These are phyloP conservation scores for Asparagopsis taxiformis DNA, from an alignment of 31 red algal species.

Conservation along the genomic window DNA sequence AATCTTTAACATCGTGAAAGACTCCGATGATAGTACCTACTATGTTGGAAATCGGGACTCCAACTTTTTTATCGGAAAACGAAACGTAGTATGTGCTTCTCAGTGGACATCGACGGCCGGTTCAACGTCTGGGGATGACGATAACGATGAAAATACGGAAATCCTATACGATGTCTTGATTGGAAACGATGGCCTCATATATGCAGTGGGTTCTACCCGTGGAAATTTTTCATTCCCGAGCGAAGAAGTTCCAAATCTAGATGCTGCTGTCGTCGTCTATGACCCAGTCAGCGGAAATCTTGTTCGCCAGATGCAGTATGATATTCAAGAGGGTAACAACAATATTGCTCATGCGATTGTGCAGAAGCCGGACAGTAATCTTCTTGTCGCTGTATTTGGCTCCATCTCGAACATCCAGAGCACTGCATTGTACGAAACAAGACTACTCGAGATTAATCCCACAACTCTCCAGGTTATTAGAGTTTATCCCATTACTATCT, in stretches of 20 bases:
- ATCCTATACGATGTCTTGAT: conserved; percentile 15
- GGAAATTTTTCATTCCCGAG: conserved; percentile 32
- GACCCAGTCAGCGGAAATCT: conserved; percentile 4
- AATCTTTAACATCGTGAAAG: conserved; percentile 21
- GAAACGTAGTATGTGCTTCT: conserved; percentile 1
- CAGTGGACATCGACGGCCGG: conserved; percentile 29
- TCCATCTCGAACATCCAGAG: conserved; percentile 26
- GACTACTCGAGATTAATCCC: conserved; percentile 28
- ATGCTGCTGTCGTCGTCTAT: conserved; percentile 49
- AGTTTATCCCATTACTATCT: conserved; percentile 2
- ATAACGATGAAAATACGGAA: conserved; percentile 27
- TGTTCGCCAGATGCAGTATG: conserved; percentile 24
- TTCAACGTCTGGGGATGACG: conserved; percentile 33
- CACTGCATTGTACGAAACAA: conserved; percentile 15
- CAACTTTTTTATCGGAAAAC: conserved; percentile 42
- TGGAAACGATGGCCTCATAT: conserved; percentile 25
- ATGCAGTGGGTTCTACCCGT: conserved; percentile 35
- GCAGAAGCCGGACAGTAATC: conserved; percentile 20
- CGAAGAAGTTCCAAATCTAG: conserved; percentile 23
- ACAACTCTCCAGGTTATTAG: conserved; percentile 3
- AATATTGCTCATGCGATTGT: conserved; percentile 33
- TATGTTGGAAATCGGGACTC: conserved; percentile 42
- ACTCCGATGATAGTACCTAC: background rate
- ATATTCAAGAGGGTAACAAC: conserved; percentile 17
- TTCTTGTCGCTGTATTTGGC: conserved; percentile 36